Conservation (phyloP, 495 filamentous ascomycete genomes). For the Penicillium coffeae region DNA sequence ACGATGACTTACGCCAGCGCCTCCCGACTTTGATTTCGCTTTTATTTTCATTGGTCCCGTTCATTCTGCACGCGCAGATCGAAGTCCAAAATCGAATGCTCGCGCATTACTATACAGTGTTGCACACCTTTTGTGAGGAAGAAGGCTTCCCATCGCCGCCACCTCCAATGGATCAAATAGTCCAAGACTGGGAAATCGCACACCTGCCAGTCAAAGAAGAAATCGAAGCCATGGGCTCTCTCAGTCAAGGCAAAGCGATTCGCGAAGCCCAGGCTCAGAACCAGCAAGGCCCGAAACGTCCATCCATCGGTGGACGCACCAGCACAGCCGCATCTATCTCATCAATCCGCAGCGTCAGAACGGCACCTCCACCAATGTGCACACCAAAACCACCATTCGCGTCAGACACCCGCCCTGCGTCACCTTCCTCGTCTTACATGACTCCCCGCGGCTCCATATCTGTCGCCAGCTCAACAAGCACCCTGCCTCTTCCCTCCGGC, state of each 20-base stretch:
- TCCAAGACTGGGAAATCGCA: conserved; percentile 63
- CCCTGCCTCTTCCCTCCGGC: conserved; percentile 20
- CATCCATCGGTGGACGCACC: conserved; percentile 19
- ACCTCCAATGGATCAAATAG: conserved; percentile 66
- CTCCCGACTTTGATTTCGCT: conserved; percentile 74
- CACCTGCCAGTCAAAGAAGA: conserved; percentile 65
- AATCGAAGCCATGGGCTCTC: conserved; percentile 65
- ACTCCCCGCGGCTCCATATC: conserved; percentile 13
- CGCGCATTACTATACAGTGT: conserved; percentile 76
- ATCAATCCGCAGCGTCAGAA: conserved; percentile 8
- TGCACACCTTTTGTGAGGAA: conserved; percentile 74
- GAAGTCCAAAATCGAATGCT: conserved; percentile 80
- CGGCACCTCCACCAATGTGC: conserved; percentile 18
- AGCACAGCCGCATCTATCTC: conserved; percentile 8
- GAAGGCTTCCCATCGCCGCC: conserved; percentile 69
- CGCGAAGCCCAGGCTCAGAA: conserved; percentile 36
- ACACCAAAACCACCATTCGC: conserved; percentile 16
- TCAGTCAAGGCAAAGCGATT: conserved; percentile 73
- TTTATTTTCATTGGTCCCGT: conserved; percentile 75
- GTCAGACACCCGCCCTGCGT: conserved; percentile 9
- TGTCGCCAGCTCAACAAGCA: conserved; percentile 19
- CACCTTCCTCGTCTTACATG: conserved; percentile 17
- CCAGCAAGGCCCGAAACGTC: conserved; percentile 26
- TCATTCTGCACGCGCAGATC: conserved; percentile 68
- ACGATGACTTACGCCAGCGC: conserved; percentile 70